Percentiles rank a stretch among this genome's conserved stretches.
Conservation (phyloP, 352 stramenopile species). For the Phytophthora foliorum region DNA sequence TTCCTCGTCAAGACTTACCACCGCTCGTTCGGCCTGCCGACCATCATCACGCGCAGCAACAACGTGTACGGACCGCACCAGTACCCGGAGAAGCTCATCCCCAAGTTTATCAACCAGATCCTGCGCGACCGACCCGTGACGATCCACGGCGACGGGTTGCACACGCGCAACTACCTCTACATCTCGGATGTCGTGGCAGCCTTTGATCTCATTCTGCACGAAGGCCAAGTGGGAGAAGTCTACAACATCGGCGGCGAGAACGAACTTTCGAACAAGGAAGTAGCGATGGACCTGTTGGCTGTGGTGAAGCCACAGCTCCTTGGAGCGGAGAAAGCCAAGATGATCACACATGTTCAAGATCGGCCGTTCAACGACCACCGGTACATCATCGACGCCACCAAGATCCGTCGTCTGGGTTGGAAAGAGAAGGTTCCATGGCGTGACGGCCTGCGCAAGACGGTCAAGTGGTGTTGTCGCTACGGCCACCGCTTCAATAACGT, state of each 20-base stretch:
- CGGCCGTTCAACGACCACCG: slow-evolving; percentile 98
- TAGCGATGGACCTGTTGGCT: slow-evolving; percentile 92
- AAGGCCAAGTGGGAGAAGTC: slow-evolving; percentile 92
- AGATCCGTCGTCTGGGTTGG: slow-evolving; percentile 95
- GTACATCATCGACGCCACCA: slow-evolving; percentile 96
- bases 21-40: slow-evolving; percentile 95
- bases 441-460: slow-evolving; percentile 92
- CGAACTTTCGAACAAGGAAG: slow-evolving; percentile 72
- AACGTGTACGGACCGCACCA: slow-evolving; percentile 99
- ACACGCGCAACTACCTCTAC: slow-evolving; percentile 98
- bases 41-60: slow-evolving; percentile 98
- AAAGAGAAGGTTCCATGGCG: slow-evolving; percentile 93
- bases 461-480: slow-evolving; percentile 91
- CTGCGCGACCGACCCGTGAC: slow-evolving; percentile 91
- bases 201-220: slow-evolving; percentile 97
- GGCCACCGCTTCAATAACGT: slow-evolving; percentile 88
- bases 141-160: slow-evolving; percentile 96
- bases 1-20: slow-evolving; percentile 97
- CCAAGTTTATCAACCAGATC: slow-evolving; percentile 98
- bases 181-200: slow-evolving; percentile 97
- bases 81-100: slow-evolving; percentile 99
- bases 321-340: slow-evolving; percentile 51
- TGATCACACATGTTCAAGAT: slow-evolving; percentile 86
- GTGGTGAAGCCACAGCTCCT: slow-evolving; percentile 60
- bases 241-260: slow-evolving; percentile 97